phyloP scores from a whole-genome alignment of 306 rosid genomes.

The Lupinus albus region DNA sequence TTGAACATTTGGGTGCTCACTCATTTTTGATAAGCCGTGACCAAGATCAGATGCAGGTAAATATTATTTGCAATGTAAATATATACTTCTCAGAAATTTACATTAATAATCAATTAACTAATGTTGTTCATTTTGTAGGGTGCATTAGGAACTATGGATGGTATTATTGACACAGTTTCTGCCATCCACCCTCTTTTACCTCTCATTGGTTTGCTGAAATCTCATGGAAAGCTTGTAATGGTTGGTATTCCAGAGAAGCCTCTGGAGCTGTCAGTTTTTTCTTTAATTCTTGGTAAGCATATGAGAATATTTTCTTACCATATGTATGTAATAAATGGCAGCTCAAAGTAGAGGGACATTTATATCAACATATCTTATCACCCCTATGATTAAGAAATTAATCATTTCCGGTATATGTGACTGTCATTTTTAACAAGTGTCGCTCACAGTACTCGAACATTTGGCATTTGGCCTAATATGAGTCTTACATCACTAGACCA shows the following conservation, averaged over 20 bases:
- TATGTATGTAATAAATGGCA: background rate
- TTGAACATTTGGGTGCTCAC: constrained; percentile 47
- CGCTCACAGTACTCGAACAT: too few species aligned
- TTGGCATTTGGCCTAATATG: too few species aligned
- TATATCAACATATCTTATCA: too few species aligned
- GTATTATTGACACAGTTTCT: constrained; percentile 60
- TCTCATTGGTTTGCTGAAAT: constrained; percentile 46
- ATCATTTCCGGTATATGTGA: too few species aligned
- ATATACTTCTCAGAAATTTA: background rate
- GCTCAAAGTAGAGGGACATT: background rate
- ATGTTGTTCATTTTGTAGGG: constrained; percentile 26
- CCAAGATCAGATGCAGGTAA: constrained; percentile 48
- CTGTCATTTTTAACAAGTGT: too few species aligned
- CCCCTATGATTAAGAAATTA: too few species aligned
- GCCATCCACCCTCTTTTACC: constrained; percentile 52
- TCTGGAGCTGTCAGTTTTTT: constrained; percentile 43
- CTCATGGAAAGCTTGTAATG: constrained; percentile 56
- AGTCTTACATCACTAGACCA: too few species aligned
- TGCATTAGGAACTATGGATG: constrained; percentile 50
- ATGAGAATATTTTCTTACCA: background rate
- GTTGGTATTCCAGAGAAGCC: constrained; percentile 56
- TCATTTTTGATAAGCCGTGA: constrained; percentile 54
- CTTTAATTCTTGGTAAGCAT: constrained; percentile 43
- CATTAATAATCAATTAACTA: background rate
- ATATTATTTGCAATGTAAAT: background rate